Evolutionary conservation across 1,284 basidiomycete species (phyloP).

Genomic region (Rhodotorula sp.): DNA sequence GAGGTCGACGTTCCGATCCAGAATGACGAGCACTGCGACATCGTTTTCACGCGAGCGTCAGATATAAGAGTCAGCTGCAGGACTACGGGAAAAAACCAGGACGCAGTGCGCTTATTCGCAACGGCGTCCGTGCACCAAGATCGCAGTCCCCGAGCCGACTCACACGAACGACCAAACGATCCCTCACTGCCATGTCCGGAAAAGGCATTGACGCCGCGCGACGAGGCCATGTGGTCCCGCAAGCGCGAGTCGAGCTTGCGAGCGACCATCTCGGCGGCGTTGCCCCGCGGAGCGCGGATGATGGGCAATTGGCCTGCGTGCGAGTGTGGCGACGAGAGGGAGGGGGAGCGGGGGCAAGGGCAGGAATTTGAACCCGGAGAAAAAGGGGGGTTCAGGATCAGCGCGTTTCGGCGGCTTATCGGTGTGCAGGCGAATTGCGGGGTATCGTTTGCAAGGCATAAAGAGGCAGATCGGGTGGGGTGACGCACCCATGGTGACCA

Average conservation of each 20-base stretch:
- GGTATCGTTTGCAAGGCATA: not conserved
- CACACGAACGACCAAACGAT: conserved; percentile 59
- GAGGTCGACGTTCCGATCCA: conserved; percentile 94
- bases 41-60: not conserved
- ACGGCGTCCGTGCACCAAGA: not conserved
- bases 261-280: conserved; percentile 97
- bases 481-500: conserved; percentile 82
- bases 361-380: no score
- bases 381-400: no score
- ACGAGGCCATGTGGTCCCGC: conserved; percentile 82
- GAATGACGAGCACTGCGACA: conserved; percentile 67
- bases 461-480: not conserved
- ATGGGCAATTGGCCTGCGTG: conserved; percentile 80
- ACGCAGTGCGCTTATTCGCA: no score
- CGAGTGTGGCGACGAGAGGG: not conserved
- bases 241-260: conserved; percentile 92
- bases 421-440: not conserved
- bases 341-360: no score
- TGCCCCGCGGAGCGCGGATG: conserved; percentile 90
- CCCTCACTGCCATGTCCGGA: conserved; percentile 55
- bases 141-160: not conserved
- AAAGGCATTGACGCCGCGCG: conserved; percentile 58
- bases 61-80: no score
- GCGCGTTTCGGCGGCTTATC: no score
- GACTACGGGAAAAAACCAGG: no score